A percentile compares a stretch with the other conserved stretches of the same genome.
These are phyloP conservation scores for Amniculicola lignicola DNA, from an alignment of 495 filamentous ascomycete genomes.

Conservation along the genomic window DNA sequence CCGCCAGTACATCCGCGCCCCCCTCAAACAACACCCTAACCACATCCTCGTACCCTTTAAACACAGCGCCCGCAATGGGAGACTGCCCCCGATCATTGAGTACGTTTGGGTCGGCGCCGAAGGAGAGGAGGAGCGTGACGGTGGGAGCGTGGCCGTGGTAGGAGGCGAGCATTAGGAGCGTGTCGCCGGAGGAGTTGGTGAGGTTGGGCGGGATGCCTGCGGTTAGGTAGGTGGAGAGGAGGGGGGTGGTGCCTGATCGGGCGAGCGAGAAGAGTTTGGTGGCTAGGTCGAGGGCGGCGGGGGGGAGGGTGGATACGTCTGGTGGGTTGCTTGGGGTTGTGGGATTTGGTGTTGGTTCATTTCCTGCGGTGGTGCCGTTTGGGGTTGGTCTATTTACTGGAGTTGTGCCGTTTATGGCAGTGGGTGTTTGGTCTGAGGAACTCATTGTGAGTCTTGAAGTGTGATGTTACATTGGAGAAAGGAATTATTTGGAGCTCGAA, in stretches of 20 bases:
- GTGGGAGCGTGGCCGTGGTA: constrained; percentile 42
- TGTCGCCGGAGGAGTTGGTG: constrained; percentile 44
- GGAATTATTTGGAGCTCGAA: no score
- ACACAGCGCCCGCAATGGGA: constrained; percentile 44
- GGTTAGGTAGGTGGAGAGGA: constrained; percentile 36
- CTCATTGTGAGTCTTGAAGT: no score
- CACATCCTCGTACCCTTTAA: constrained; percentile 44
- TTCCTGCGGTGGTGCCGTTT: constrained; percentile 5
- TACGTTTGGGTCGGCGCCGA: constrained; percentile 41
- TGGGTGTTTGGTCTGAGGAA: background rate
- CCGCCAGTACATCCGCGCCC: constrained; percentile 36
- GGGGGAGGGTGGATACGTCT: constrained; percentile 34
- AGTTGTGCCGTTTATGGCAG: background rate
- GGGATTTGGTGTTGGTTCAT: background rate
- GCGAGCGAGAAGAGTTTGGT: constrained; percentile 44
- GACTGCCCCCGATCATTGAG: constrained; percentile 44
- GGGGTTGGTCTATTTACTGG: background rate
- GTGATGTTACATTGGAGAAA: no score
- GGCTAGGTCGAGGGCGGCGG: constrained; percentile 43
- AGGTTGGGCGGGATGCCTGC: constrained; percentile 45
- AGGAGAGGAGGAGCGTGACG: constrained; percentile 33
- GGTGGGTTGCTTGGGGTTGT: background rate
- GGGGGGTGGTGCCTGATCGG: constrained; percentile 36
- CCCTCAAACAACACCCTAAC: constrained; percentile 39
- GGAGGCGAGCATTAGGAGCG: constrained; percentile 44